Base-by-base conservation (phyloP, 2,329 filamentous ascomycete species). In the Aurifilum marmelostoma region DNA sequence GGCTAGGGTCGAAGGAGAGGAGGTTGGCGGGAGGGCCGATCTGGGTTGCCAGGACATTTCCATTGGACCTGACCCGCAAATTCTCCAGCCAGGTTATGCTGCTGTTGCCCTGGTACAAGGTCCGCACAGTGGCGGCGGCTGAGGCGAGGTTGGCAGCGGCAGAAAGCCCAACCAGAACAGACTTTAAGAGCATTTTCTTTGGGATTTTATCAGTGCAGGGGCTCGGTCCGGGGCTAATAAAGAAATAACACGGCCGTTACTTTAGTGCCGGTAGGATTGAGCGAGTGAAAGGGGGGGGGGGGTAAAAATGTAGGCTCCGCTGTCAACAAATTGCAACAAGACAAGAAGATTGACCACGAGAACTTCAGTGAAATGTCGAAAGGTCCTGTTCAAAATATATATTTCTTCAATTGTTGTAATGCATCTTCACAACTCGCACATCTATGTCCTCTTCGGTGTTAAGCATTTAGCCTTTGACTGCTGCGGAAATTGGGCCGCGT, bases 21-120 rank as follows among this genome's bases (percentile, higher is more conserved):
- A 65, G 63, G 47, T 65, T 65, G 63, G 63, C 63, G 16, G 63
- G 63, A 16, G 63, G 63, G 21, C 63, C 63, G 21, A 65, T 65
- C 47, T 47, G 27, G 47, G 47, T 65, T n/a, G 47, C 50, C 3
- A 65, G 63, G 16, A 65, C 63, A 18, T 54, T 27, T 11, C 62
- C 62, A 34, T 64, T 64, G 9, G 62, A 54, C 41, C 62, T 14
- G 12, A 64, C 62, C 41, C 62, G 62, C 62, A 64, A 12, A 43
- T 64, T 64, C 41, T 64, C 62, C n/a, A 64, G 43, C 62, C 62
- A 64, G 16, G 62, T 64, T 18, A 34, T 64, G 41, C 62, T 64
- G 41, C 62, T 34, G 18, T 64, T 64, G 41, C 62, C 62, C 27
- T 64, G 62, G 43, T 50, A 64, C 62, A 64, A 43, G 8, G 41